Percentiles rank a stretch among this genome's conserved stretches.
Evolutionary conservation across 2,329 filamentous ascomycete genomes (phyloP).

Genomic region (Gaeumannomyces tritici): DNA sequence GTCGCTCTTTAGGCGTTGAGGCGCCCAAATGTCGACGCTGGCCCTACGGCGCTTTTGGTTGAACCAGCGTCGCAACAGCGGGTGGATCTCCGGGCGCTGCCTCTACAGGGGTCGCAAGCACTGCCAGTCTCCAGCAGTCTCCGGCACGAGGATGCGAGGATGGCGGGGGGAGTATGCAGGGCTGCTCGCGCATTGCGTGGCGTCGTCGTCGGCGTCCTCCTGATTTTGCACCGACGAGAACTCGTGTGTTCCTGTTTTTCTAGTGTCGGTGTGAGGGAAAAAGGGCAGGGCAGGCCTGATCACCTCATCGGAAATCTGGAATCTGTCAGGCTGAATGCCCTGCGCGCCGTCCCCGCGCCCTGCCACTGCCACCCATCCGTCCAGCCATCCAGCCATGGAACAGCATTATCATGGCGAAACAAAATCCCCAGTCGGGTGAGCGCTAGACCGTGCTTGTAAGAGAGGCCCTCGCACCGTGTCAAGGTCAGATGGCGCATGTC

Average conservation of each 20-base stretch:
- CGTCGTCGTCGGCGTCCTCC: neutral
- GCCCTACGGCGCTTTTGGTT: neutral
- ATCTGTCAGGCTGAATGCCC: neutral
- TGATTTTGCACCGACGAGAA: neutral
- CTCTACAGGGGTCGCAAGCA: neutral
- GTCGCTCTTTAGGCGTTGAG: neutral
- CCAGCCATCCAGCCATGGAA: too few species aligned
- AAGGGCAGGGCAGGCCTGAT: neutral
- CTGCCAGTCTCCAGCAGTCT: too few species aligned
- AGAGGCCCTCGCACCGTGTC: neutral
- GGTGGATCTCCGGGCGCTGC: neutral
- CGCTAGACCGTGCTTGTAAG: neutral
- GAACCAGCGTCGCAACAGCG: neutral
- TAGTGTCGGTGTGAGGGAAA: neutral
- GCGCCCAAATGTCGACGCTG: neutral
- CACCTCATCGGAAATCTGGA: neutral
- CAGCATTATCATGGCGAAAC: neutral
- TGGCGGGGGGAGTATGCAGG: neutral
- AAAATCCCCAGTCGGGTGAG: neutral
- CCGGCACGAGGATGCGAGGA: too few species aligned
- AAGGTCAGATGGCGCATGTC: neutral
- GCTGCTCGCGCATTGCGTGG: neutral
- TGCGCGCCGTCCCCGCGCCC: too few species aligned
- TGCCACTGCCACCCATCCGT: too few species aligned
- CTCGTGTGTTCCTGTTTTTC: neutral